Evolutionary conservation across 192 early-diverging fungal genomes (phyloP).

Genomic region (Coemansia sp.): DNA sequence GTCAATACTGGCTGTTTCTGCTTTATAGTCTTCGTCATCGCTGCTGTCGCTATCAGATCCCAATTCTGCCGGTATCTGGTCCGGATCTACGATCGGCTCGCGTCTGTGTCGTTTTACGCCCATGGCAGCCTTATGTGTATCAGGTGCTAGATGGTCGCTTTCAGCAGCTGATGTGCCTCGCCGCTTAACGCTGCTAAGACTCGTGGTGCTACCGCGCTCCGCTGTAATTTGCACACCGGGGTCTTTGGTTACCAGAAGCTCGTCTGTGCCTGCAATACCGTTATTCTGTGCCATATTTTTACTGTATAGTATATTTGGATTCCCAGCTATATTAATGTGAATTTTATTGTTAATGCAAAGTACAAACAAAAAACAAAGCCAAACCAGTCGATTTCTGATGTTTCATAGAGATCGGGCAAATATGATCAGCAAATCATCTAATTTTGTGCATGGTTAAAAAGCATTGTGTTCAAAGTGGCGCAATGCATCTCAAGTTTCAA

Average conservation of each 20-base stretch:
- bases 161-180: constrained; percentile 14
- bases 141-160: background rate
- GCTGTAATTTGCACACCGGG: background rate
- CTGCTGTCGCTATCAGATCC: background rate
- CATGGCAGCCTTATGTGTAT: background rate
- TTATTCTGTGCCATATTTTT: constrained; percentile 1
- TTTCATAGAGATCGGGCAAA: background rate
- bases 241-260: background rate
- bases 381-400: background rate
- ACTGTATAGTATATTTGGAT: background rate
- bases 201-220: constrained; percentile 13
- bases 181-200: constrained; percentile 26
- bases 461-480: too few species aligned
- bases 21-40: constrained; percentile 9
- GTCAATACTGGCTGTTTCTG: constrained; percentile 7
- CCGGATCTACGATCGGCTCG: background rate
- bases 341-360: background rate
- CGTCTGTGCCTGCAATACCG: background rate
- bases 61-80: background rate
- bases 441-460: background rate
- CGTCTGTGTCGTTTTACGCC: constrained; percentile 30
- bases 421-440: background rate
- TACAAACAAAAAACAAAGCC: background rate
- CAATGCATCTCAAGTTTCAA: too few species aligned
- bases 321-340: background rate